Conservation (phyloP, 257 asterid species). For the Echites panduratus region DNA sequence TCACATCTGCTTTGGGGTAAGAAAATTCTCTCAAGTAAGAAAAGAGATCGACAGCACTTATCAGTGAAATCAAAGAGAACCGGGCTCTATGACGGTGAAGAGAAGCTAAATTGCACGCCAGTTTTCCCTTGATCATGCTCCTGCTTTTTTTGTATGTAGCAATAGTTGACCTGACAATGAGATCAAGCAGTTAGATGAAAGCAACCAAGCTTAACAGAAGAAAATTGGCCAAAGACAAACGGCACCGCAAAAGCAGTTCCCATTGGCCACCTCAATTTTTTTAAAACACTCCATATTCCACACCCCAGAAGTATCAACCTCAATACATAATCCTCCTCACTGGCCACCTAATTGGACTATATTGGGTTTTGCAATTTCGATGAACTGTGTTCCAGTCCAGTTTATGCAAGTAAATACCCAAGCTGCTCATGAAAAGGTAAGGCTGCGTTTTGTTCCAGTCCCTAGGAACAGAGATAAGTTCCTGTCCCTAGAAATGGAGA, state of each 20-base stretch:
- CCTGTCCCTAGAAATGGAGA: no score
- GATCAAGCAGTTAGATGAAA: slow-evolving; percentile 18
- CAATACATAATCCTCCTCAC: not conserved
- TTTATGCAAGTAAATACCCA: not conserved
- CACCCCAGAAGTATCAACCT: no score
- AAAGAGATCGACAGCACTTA: not conserved
- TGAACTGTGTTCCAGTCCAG: not conserved
- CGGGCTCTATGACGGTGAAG: slow-evolving; percentile 49
- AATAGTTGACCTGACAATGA: slow-evolving; percentile 64
- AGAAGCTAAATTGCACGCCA: slow-evolving; percentile 91
- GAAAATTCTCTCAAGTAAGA: slow-evolving; percentile 5
- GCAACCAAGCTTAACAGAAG: not conserved
- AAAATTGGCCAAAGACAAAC: not conserved
- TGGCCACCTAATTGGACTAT: not conserved
- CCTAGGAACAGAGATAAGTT: no score
- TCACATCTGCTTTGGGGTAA: slow-evolving; percentile 25
- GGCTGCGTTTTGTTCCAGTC: no score
- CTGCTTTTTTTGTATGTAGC: slow-evolving; percentile 65
- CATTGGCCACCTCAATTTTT: not conserved
- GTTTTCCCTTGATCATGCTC: slow-evolving; percentile 74
- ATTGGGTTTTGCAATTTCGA: not conserved
- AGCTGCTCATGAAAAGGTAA: not conserved
- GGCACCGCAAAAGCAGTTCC: not conserved
- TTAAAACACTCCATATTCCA: no score
- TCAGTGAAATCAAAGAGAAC: slow-evolving; percentile 2